Evolutionary conservation across 345 rosid species (phyloP).

Genomic region (Linum usitatissimum): DNA sequence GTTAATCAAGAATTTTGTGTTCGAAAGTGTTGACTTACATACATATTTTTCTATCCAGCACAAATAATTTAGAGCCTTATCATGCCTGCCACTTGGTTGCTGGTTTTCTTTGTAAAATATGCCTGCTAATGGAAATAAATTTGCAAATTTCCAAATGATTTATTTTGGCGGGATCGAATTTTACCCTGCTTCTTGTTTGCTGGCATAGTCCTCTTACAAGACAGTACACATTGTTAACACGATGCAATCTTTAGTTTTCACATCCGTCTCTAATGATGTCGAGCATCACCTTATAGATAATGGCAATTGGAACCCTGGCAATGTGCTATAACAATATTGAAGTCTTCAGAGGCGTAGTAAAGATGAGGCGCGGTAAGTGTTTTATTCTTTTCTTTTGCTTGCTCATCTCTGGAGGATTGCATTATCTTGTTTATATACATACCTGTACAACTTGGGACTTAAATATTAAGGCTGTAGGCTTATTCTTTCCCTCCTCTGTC

Average conservation of each 20-base stretch:
- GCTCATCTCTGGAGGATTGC: no score
- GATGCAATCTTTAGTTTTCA: not conserved
- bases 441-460: no score
- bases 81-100: not conserved
- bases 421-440: no score
- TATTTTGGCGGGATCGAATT: no score
- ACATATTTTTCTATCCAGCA: not conserved
- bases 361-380: constrained; percentile 88
- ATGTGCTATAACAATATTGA: constrained; percentile 80
- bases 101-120: not conserved
- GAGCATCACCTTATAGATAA: constrained; percentile 42
- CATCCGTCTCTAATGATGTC: not conserved
- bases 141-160: not conserved
- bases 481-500: constrained; percentile 4
- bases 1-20: not conserved
- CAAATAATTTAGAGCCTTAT: no score
- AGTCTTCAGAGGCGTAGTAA: constrained; percentile 91
- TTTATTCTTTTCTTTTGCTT: not conserved
- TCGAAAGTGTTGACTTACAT: no score
- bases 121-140: not conserved
- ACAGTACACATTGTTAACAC: no score
- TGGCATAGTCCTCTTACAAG: no score
- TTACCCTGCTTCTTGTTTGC: no score
- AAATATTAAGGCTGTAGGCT: no score
- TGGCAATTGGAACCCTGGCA: constrained; percentile 95